Percentiles rank a stretch among this genome's conserved stretches.
Conservation (phyloP, 2,329 filamentous ascomycete genomes). For the Bimuria novae-zelandiae region DNA sequence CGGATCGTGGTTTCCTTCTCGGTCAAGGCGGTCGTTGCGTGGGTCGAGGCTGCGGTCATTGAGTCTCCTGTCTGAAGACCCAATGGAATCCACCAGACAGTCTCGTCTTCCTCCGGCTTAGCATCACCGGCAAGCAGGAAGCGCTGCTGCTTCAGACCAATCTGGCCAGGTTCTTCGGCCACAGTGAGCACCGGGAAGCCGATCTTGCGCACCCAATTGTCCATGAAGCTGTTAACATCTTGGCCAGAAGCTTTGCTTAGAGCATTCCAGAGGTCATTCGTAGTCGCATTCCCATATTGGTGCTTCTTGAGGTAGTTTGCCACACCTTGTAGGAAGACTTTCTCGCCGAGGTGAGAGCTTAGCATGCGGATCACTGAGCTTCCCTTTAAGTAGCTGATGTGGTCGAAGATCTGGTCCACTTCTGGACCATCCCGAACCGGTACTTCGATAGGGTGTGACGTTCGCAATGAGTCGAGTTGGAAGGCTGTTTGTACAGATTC, state of each 20-base stretch:
- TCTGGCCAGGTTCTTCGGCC: conserved; percentile 79
- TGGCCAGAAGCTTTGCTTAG: conserved; percentile 85
- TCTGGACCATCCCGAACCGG: conserved; percentile 91
- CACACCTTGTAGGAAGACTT: conserved; percentile 89
- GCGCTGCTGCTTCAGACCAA: conserved; percentile 81
- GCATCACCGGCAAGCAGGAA: conserved; percentile 93
- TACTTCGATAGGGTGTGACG: conserved; percentile 95
- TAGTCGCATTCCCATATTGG: conserved; percentile 87
- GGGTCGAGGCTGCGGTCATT: conserved; percentile 60
- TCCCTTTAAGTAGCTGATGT: conserved; percentile 95
- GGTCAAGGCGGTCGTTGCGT: conserved; percentile 70
- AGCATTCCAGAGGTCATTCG: conserved; percentile 87
- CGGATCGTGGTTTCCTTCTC: conserved; percentile 76
- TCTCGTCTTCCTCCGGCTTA: conserved; percentile 86
- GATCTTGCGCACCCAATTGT: conserved; percentile 93
- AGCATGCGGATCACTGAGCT: conserved; percentile 97
- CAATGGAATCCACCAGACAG: conserved; percentile 94
- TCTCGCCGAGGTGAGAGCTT: conserved; percentile 82
- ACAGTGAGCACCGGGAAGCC: conserved; percentile 91
- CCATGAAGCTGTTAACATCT: conserved; percentile 86
- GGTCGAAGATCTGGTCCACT: conserved; percentile 97
- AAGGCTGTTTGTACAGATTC: conserved; percentile 94
- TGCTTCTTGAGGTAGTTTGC: conserved; percentile 87
- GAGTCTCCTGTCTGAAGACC: conserved; percentile 74
- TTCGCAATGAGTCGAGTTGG: conserved; percentile 83